Percentiles rank a stretch among this genome's conserved stretches.
These are phyloP conservation scores for Zalaria obscura DNA, from an alignment of 2,329 filamentous ascomycete species.

Conservation along the genomic window DNA sequence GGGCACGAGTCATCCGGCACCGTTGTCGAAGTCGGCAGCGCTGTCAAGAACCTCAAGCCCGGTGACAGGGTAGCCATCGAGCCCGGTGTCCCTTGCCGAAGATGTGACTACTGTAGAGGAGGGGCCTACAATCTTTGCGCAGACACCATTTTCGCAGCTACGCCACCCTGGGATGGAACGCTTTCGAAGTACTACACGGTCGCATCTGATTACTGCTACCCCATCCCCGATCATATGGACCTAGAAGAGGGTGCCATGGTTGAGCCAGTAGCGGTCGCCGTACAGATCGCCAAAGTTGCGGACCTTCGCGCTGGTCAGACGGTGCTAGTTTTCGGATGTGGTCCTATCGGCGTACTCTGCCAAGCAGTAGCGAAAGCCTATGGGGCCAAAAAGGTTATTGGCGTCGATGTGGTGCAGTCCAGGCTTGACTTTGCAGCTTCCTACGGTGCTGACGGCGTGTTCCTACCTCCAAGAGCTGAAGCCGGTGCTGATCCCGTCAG, in stretches of 20 bases:
- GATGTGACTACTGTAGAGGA: constrained; percentile 28
- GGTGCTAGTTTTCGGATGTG: constrained; percentile 34
- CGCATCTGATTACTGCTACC: constrained; percentile 34
- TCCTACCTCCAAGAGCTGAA: constrained; percentile 21
- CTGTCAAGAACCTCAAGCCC: constrained; percentile 27
- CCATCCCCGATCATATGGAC: constrained; percentile 28
- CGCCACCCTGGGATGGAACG: constrained; percentile 33
- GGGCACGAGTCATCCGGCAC: constrained; percentile 33
- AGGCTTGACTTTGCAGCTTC: constrained; percentile 63
- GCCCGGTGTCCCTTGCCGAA: constrained; percentile 31
- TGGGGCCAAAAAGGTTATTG: constrained; percentile 74
- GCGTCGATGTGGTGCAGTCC: constrained; percentile 70
- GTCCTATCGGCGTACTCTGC: constrained; percentile 66
- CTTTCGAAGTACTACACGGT: constrained; percentile 35
- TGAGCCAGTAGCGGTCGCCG: constrained; percentile 39
- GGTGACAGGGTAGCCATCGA: constrained; percentile 36
- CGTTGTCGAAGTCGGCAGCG: constrained; percentile 25
- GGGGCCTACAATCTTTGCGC: constrained; percentile 70
- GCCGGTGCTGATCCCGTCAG: constrained; percentile 20
- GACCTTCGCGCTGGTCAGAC: constrained; percentile 27
- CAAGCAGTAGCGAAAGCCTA: constrained; percentile 73
- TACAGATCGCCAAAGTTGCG: constrained; percentile 28
- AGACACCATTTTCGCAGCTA: constrained; percentile 35
- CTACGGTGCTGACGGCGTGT: constrained; percentile 30
- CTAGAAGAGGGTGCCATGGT: constrained; percentile 39